These are phyloP conservation scores for Trichoderma guizhouense DNA, from an alignment of 2,329 filamentous ascomycete genomes.

Conservation along the genomic window DNA sequence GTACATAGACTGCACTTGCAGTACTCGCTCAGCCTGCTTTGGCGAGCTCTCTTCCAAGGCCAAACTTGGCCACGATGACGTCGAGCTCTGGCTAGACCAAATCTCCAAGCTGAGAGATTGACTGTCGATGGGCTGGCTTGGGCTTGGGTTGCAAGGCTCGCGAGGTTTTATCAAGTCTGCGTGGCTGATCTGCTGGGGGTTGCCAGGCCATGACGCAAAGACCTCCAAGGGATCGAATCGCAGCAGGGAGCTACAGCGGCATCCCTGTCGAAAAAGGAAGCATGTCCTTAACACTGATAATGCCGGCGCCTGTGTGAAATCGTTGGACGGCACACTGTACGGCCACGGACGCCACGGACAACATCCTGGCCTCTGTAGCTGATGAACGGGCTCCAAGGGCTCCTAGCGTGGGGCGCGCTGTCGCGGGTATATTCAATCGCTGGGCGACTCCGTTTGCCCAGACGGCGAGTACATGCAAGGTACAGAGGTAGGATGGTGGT, in stretches of 20 bases:
- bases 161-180: not conserved
- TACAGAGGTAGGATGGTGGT: constrained; percentile 9
- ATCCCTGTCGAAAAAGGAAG: constrained; percentile 9
- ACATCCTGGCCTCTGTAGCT: not conserved
- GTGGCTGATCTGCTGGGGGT: not conserved
- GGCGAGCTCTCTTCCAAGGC: not conserved
- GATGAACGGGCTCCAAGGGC: constrained; percentile 6
- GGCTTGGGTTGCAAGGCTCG: not conserved
- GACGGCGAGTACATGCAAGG: constrained; percentile 1
- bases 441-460: not conserved
- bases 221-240: not conserved
- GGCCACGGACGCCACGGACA: not conserved
- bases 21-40: not conserved
- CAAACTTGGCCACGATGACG: constrained; percentile 15
- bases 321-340: constrained; percentile 8
- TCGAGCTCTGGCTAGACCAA: not conserved
- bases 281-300: constrained; percentile 5
- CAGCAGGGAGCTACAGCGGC: not conserved
- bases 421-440: constrained; percentile 14
- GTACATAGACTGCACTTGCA: not conserved
- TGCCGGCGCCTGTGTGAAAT: not conserved
- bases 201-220: constrained; percentile 12
- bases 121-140: not conserved
- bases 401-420: constrained; percentile 6
- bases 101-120: not conserved